Conservation (phyloP, 2,329 filamentous ascomycete species). For the Aspergillus sclerotialis region DNA sequence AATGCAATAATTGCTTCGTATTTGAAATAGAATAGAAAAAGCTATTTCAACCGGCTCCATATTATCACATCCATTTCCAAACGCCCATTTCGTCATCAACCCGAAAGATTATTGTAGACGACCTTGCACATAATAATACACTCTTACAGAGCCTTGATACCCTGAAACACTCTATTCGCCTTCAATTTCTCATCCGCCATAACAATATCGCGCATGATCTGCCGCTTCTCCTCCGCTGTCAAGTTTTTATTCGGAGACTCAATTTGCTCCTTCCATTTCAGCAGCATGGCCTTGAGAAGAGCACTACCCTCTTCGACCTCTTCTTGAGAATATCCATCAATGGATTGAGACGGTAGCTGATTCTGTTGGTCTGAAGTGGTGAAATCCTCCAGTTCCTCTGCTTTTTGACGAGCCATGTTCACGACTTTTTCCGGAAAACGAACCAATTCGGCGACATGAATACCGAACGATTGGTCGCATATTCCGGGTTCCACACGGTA, state of each 20-base stretch:
- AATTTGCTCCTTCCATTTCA: slow-evolving; percentile 72
- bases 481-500: slow-evolving; percentile 96
- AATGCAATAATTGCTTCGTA: too few relatives aligned
- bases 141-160: slow-evolving; percentile 39
- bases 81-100: background rate
- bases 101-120: too few relatives aligned
- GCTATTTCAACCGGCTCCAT: background rate
- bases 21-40: background rate
- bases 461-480: slow-evolving; percentile 96
- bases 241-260: slow-evolving; percentile 55
- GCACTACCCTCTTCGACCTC: slow-evolving; percentile 85
- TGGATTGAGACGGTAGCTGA: slow-evolving; percentile 26
- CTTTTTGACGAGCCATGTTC: slow-evolving; percentile 98
- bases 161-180: slow-evolving; percentile 48
- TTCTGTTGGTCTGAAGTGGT: slow-evolving; percentile 34
- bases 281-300: slow-evolving; percentile 73
- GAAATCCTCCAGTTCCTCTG: slow-evolving; percentile 96
- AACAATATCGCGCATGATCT: slow-evolving; percentile 72
- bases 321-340: slow-evolving; percentile 60
- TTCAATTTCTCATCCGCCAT: slow-evolving; percentile 60
- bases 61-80: background rate
- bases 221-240: slow-evolving; percentile 69
- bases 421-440: slow-evolving; percentile 96
- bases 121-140: slow-evolving; percentile 1
- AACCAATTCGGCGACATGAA: slow-evolving; percentile 95